Evolutionary conservation across 768 basidiomycete species (phyloP), one percentile per base, ranked within the genome.

Genomic region (Mycena belliarum): DNA sequence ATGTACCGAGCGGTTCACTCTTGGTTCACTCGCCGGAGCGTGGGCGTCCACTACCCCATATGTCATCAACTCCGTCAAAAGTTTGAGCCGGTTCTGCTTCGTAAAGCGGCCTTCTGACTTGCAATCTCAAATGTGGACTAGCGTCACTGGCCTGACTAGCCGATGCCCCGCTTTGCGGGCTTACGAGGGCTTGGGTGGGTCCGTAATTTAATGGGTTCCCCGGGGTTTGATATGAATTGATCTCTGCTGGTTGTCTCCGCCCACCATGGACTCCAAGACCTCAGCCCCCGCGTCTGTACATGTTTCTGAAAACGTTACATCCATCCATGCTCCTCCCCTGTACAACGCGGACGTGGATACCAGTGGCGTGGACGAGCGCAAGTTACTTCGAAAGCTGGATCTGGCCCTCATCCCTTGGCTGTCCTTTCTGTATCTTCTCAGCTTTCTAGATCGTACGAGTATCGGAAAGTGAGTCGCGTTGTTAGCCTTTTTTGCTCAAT

Each of bases 391-490:
- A 65, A 91, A 89, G 72, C 79, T 91, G 45, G 88, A 88, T 70
- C 63, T 77, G 56, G 79, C 79, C n/a, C 77, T 88, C 60, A 77
- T 88, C 35, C 84, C 86, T 11, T 89, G 87, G 88, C 66, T 88
- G 38, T 85, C 88, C 6, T 79, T 94, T 51, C 71, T 93, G 63
- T 91, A 91, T 71, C 75, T 92, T 35, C 75, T 93, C 37, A 86
- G 86, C 67, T 63, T 45, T 29, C 65, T 75, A 42, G 79, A 80
- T 66, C 77, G 79, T 49, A 80, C 78, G 3, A 79, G 78, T 57
- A 79, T 81, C 59, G 79, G 79, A 72, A 81, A 81, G 79, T 79
- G 52, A 64, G 77, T 18, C 14, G 14, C 20, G 20, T 14, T 78
- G 44, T 42, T 48, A 35, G 33, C 14, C 23, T 26, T 4, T n/a